A percentile compares a stretch with the other conserved stretches of the same genome.
These are phyloP conservation scores for Allomyces macrogynus DNA, from an alignment of 192 early-diverging fungal genomes.

Conservation along the genomic window DNA sequence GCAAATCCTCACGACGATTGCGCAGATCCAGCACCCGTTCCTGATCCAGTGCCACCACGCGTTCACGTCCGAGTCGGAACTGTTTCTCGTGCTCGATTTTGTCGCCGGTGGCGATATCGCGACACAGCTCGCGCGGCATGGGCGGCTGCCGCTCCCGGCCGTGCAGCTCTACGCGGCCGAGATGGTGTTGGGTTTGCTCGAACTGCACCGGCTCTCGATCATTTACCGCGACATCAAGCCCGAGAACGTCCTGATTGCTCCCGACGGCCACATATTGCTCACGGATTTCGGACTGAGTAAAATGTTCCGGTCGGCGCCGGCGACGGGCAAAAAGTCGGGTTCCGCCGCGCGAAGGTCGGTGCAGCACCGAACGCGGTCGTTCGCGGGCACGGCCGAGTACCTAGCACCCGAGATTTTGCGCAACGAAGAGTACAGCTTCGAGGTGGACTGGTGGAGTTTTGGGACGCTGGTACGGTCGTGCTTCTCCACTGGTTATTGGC, in stretches of 20 bases:
- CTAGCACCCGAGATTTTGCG: not conserved
- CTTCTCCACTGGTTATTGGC: too few relatives aligned
- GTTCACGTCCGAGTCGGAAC: constrained; percentile 71
- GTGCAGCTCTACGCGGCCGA: not conserved
- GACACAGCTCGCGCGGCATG: constrained; percentile 38
- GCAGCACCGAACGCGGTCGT: constrained; percentile 5
- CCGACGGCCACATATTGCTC: not conserved
- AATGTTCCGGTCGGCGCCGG: constrained; percentile 16
- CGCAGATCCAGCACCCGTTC: constrained; percentile 70
- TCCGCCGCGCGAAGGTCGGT: too few relatives aligned
- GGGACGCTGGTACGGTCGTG: constrained; percentile 1
- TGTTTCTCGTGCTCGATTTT: constrained; percentile 84
- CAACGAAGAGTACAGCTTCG: not conserved
- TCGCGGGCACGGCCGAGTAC: not conserved
- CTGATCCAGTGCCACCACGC: constrained; percentile 81
- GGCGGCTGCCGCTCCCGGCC: not conserved
- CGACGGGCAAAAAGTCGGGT: constrained; percentile 1
- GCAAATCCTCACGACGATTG: constrained; percentile 38
- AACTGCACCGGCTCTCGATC: constrained; percentile 18
- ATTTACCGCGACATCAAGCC: not conserved
- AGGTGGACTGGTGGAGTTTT: constrained; percentile 7
- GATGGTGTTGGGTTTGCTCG: not conserved
- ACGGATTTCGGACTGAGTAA: constrained; percentile 5
- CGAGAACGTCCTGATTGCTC: constrained; percentile 1
- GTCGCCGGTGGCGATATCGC: constrained; percentile 83